These are phyloP conservation scores for Panicum virgatum DNA, from an alignment of 202 grass and related monocot species.

Conservation along the genomic window DNA sequence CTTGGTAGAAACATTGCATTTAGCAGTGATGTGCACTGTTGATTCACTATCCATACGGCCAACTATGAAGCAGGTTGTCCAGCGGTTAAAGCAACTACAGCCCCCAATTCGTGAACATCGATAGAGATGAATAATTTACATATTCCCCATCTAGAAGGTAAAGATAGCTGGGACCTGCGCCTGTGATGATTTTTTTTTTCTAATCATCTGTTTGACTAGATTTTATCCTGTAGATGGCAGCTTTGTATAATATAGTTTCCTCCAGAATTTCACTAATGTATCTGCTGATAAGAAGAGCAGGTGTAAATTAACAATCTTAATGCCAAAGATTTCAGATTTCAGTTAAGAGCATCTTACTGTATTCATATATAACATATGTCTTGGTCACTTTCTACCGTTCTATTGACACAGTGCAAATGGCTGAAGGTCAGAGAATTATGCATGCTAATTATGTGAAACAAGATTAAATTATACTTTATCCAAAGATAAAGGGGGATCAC, in stretches of 20 bases:
- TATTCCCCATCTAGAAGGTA: slow-evolving; percentile 56
- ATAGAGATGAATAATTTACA: slow-evolving; percentile 50
- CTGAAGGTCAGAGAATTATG: neutral
- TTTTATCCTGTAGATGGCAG: slow-evolving; percentile 57
- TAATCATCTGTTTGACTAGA: slow-evolving; percentile 49
- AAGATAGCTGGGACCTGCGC: slow-evolving; percentile 54
- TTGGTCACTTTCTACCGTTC: neutral
- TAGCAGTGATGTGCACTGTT: slow-evolving; percentile 85
- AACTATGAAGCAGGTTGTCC: slow-evolving; percentile 93
- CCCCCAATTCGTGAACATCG: slow-evolving; percentile 62
- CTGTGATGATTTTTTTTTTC: slow-evolving; percentile 52
- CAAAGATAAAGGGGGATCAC: neutral
- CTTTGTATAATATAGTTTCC: slow-evolving; percentile 70
- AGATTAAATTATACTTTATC: neutral
- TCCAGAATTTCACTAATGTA: slow-evolving; percentile 64
- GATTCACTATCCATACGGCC: slow-evolving; percentile 86
- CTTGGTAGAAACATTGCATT: slow-evolving; percentile 81
- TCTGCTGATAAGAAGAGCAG: slow-evolving; percentile 65
- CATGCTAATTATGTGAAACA: neutral
- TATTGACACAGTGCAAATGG: neutral
- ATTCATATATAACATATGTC: slow-evolving; percentile 18
- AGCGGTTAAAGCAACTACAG: slow-evolving; percentile 91
- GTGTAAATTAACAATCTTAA: slow-evolving; percentile 83
- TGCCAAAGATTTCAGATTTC: slow-evolving; percentile 54
- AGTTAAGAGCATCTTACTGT: slow-evolving; percentile 34